A percentile compares a stretch with the other conserved stretches of the same genome.
phyloP scores from a whole-genome alignment of 768 basidiomycete species.

The Terana coerulea region DNA sequence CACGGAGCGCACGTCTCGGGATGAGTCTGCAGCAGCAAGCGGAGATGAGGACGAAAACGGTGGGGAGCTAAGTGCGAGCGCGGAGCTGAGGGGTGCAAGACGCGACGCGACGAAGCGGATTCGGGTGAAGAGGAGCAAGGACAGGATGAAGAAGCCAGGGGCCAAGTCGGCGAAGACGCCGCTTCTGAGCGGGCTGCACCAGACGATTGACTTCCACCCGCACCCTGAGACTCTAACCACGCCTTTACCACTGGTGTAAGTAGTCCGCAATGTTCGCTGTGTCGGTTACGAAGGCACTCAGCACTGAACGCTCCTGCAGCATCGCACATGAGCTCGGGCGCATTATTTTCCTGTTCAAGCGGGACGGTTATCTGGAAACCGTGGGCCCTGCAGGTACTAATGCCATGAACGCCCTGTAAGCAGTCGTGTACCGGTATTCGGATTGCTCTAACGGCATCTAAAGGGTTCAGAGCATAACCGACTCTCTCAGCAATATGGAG shows the following conservation, averaged over 20 bases:
- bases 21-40: slow-evolving; percentile 7
- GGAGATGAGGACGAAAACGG: slow-evolving; percentile 7
- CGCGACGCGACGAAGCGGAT: slow-evolving; percentile 50
- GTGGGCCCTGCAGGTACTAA: slow-evolving; percentile 89
- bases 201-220: slow-evolving; percentile 57
- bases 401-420: slow-evolving; percentile 66
- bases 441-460: background rate
- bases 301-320: slow-evolving; percentile 31
- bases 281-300: background rate
- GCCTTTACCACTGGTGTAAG: slow-evolving; percentile 79
- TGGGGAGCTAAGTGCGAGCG: slow-evolving; percentile 1
- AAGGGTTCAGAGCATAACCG: slow-evolving; percentile 78
- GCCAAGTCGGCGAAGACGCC: slow-evolving; percentile 43
- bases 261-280: slow-evolving; percentile 14
- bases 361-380: slow-evolving; percentile 81
- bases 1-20: slow-evolving; percentile 17
- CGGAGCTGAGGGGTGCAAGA: slow-evolving; percentile 3
- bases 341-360: slow-evolving; percentile 66
- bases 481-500: slow-evolving; percentile 85
- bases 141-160: slow-evolving; percentile 32
- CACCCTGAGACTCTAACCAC: slow-evolving; percentile 55
- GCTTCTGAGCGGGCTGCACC: slow-evolving; percentile 49
- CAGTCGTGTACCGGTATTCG: background rate
- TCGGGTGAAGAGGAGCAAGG: slow-evolving; percentile 68
- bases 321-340: slow-evolving; percentile 80